Evolutionary conservation across 768 basidiomycete genomes (phyloP).

Genomic region (Xanthoconium stramineum): DNA sequence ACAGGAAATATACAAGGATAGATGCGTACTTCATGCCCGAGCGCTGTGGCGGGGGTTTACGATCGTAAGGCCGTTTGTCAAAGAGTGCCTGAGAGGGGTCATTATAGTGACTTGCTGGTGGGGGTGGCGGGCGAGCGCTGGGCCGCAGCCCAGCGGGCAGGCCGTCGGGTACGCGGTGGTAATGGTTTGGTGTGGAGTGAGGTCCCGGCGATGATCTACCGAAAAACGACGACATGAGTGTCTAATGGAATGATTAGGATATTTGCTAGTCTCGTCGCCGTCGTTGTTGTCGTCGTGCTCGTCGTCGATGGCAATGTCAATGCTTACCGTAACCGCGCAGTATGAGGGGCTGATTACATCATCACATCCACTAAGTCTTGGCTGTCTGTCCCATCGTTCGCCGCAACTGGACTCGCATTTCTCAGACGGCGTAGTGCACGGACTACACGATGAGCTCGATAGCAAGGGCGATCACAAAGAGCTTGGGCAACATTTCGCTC

Average conservation of each 20-base stretch:
- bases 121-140: slow-evolving; percentile 30
- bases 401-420: neutral
- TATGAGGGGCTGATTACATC: slow-evolving; percentile 15
- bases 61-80: slow-evolving; percentile 46
- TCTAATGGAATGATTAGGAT: neutral
- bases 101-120: slow-evolving; percentile 46
- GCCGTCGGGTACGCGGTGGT: slow-evolving; percentile 44
- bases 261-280: neutral
- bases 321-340: neutral
- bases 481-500: slow-evolving; percentile 32
- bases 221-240: slow-evolving; percentile 41
- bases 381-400: neutral
- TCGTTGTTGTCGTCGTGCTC: neutral
- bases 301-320: neutral
- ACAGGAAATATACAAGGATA: neutral
- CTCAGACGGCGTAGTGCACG: neutral
- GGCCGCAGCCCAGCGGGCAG: slow-evolving; percentile 35
- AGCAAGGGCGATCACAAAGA: slow-evolving; percentile 1
- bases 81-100: slow-evolving; percentile 49
- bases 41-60: slow-evolving; percentile 38
- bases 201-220: slow-evolving; percentile 33
- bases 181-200: slow-evolving; percentile 36
- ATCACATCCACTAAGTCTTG: slow-evolving; percentile 4
- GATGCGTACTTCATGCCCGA: slow-evolving; percentile 25
- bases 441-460: slow-evolving; percentile 12